Evolutionary conservation across 2,329 filamentous ascomycete genomes (phyloP).

Genomic region (Epichloe gansuensis): DNA sequence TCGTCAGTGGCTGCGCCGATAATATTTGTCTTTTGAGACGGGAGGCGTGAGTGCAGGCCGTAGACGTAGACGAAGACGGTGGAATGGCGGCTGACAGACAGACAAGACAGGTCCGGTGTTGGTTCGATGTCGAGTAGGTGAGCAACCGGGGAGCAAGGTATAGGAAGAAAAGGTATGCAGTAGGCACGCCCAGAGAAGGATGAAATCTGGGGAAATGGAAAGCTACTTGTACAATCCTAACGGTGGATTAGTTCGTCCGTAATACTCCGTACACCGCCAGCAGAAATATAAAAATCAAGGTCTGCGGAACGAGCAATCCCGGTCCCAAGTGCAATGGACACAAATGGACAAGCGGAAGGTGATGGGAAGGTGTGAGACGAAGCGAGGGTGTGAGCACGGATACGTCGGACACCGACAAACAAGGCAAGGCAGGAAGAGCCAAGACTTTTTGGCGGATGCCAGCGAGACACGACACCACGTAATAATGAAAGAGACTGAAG

Average conservation of each 20-base stretch:
- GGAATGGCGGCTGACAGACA: not conserved
- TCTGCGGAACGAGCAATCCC: not conserved
- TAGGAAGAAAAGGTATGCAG: not conserved
- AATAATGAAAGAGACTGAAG: not conserved
- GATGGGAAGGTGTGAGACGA: not conserved
- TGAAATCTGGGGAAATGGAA: not conserved
- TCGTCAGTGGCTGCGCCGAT: not conserved
- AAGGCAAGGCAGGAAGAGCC: not conserved
- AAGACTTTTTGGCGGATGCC: not conserved
- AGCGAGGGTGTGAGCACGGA: constrained; percentile 1
- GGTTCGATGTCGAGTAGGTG: not conserved
- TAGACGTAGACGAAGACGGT: not conserved
- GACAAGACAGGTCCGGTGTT: not conserved
- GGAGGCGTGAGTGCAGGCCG: not conserved
- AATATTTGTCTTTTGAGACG: not conserved
- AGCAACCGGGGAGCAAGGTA: not conserved
- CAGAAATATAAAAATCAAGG: not conserved
- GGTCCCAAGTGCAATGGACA: not conserved
- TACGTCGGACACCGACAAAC: constrained; percentile 3
- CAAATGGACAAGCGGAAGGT: not conserved
- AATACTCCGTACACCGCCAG: not conserved
- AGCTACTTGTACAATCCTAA: constrained; percentile 3
- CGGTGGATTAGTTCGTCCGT: not conserved
- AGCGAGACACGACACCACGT: not conserved
- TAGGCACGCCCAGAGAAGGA: not conserved